Conservation (phyloP, 352 stramenopile species). For the Phytophthora fragariaefolia region DNA sequence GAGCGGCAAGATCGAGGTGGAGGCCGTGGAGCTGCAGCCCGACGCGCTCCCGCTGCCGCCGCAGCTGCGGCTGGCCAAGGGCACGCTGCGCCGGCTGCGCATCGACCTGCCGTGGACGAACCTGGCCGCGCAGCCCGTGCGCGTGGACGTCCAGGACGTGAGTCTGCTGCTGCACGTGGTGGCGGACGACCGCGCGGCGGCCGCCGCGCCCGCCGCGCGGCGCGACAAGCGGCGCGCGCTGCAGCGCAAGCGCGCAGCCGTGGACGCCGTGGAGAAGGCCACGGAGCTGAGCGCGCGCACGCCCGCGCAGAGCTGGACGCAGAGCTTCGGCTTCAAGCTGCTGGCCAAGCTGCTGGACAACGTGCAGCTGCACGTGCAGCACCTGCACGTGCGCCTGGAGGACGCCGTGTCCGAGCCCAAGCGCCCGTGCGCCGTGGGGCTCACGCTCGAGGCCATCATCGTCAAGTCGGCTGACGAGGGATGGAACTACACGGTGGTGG, state of each 20-base stretch:
- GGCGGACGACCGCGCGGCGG: constrained; percentile 33
- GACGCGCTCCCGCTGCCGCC: constrained; percentile 74
- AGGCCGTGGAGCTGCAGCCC: constrained; percentile 79
- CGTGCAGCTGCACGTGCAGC: constrained; percentile 82
- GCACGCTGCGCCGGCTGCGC: constrained; percentile 74
- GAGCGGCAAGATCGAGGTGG: constrained; percentile 87
- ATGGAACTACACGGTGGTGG: constrained; percentile 88
- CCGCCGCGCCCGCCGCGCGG: constrained; percentile 19
- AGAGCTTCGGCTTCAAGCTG: constrained; percentile 83
- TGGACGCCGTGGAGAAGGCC: constrained; percentile 82
- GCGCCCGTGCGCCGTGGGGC: constrained; percentile 62
- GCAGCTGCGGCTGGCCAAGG: constrained; percentile 74
- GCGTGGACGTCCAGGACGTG: constrained; percentile 80
- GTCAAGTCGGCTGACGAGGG: constrained; percentile 82
- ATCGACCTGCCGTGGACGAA: constrained; percentile 85
- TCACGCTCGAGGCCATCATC: constrained; percentile 83
- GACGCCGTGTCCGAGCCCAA: constrained; percentile 58
- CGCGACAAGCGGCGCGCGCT: constrained; percentile 62
- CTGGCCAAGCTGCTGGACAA: constrained; percentile 86
- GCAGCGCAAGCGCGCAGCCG: constrained; percentile 76
- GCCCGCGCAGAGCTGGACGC: constrained; percentile 56
- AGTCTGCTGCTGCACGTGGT: constrained; percentile 71
- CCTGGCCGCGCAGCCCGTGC: constrained; percentile 72
- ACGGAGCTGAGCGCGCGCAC: constrained; percentile 66
- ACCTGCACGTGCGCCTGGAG: constrained; percentile 78